Base-by-base conservation (phyloP, 345 rosid species). In the Firmiana major region DNA sequence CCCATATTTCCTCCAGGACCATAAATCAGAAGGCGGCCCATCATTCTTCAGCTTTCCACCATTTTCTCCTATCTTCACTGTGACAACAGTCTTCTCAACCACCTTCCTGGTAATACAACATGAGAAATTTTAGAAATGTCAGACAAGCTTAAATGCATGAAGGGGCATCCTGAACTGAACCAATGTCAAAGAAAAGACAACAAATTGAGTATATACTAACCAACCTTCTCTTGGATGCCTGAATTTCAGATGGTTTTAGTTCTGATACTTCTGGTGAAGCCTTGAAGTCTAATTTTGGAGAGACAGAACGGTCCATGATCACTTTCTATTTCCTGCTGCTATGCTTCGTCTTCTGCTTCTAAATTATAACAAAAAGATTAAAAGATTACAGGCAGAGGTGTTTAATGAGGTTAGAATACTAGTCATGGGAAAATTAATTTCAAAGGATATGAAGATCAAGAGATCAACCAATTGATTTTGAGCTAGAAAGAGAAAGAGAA, bases 1-100 rank as follows among this genome's bases (percentile, higher is more conserved):
- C 31, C 94, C 94, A 76, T 90, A 90, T 77, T 90, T 90, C 74
- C 94, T 90, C 94, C 94, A 90, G 21, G 92, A 90, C 94, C 94
- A 90, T 62, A 80, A 82, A 87, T 90, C 94, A 83, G 85, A 87
- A 82, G 94, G 90, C 0, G 86, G 89, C 22, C 90, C 90, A 79
- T 91, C 91, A 67, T 80, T 84, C 84, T 91, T 89, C 28, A 85
- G 66, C 70, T 85, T 89, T 78, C 87, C 90, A 69, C 42, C 79
- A 75, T 87, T 85, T 75, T 73, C 89, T 43, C 85, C 88, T 17
- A 84, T 84, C 75, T 71, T 89, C 66, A 87, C 93, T 59, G 66
- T 88, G 38, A 89, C 87, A 72, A 91, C 89, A 22, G 80, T 81
- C 92, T 86, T 91, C 83, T 87, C 84, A 63, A 79, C 85, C 71